Evolutionary conservation across 768 basidiomycete genomes (phyloP), one percentile per base, ranked within the genome.

Genomic region (Lactifluus piperatus): DNA sequence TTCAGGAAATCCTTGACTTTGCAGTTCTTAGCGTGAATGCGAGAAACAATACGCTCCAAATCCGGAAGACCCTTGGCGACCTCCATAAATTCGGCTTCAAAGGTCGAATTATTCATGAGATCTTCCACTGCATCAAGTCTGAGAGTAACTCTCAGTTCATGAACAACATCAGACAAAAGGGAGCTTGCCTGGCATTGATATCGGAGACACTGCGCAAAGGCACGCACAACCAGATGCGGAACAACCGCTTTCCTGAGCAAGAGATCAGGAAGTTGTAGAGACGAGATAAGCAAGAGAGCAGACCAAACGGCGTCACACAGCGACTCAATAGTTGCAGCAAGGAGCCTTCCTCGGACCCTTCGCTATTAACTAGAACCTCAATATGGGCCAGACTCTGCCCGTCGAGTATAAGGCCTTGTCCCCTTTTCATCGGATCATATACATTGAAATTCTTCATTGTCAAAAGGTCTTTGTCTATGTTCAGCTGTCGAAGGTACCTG

Each of bases 361-460:
- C 94, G 65, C 86, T 93, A 71, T 99, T 99, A 49, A 91, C 74
- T 50, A 99, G 73, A 8, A 95, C 82, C 78, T 99, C 97, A 62
- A 99, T 79, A 70, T 99, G 97, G 16, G 91, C 88, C 54, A 99
- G 77, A 0, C 93, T 94, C 70, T 97, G 94, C 3, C 97, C 97
- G 71, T 99, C 94, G 44, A 99, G 77, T 0, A 90, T 79, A 56
- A 98, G 73, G 27, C 85, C 89, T 68, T 85, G 79, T n/a, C 93
- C 94, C 60, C 80, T 79, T 69, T 88, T 86, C 82, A 97, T 92
- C 0, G 97, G 97, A 71, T 97, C 93, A 68, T 95, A 97, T 39
- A 97, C 78, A 65, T 97, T 94, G 79, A 99, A 99, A 69, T 98
- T 98, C 74, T 84, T 88, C 87, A 97, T 94, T 55, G 85, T 90